Conservation (phyloP, 371 early-diverging fungal genomes). For the Mortierella polycephala region DNA sequence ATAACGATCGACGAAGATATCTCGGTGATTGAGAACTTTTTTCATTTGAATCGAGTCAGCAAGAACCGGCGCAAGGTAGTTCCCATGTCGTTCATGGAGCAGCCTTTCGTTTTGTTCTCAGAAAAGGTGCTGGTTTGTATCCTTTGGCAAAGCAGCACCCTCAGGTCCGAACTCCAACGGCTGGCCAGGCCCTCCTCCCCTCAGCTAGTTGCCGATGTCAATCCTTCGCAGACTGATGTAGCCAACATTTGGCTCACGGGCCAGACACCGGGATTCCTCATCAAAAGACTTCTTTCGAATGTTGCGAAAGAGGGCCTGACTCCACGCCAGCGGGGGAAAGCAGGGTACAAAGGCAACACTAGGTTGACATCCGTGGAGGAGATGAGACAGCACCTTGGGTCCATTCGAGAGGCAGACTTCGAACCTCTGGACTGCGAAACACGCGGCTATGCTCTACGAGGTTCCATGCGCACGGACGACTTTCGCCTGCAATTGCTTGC, state of each 20-base stretch:
- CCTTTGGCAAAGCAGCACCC: slow-evolving; percentile 2
- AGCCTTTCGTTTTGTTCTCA: slow-evolving; percentile 8
- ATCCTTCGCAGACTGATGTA: neutral
- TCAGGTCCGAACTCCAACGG: slow-evolving; percentile 2
- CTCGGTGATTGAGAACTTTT: slow-evolving; percentile 18
- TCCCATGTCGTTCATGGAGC: slow-evolving; percentile 9
- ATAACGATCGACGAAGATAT: neutral
- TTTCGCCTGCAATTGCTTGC: slow-evolving; percentile 10
- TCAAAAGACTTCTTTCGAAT: slow-evolving; percentile 8
- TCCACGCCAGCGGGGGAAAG: slow-evolving; percentile 15
- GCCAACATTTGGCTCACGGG: neutral
- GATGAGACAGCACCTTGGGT: slow-evolving; percentile 4
- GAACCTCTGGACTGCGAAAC: neutral
- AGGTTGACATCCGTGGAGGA: slow-evolving; percentile 2
- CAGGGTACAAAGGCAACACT: neutral
- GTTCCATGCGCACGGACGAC: slow-evolving; percentile 17
- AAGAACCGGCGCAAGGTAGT: slow-evolving; percentile 2
- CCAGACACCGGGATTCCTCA: slow-evolving; percentile 11
- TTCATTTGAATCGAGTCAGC: slow-evolving; percentile 6
- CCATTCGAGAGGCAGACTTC: neutral
- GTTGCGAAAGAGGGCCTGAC: slow-evolving; percentile 8
- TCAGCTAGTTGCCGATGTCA: neutral
- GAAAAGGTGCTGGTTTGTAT: slow-evolving; percentile 10
- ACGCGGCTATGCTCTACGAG: slow-evolving; percentile 12
- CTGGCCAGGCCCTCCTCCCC: slow-evolving; percentile 1